phyloP scores from a whole-genome alignment of 2,329 filamentous ascomycete species.

The Sclerotinia sclerotiorum region DNA sequence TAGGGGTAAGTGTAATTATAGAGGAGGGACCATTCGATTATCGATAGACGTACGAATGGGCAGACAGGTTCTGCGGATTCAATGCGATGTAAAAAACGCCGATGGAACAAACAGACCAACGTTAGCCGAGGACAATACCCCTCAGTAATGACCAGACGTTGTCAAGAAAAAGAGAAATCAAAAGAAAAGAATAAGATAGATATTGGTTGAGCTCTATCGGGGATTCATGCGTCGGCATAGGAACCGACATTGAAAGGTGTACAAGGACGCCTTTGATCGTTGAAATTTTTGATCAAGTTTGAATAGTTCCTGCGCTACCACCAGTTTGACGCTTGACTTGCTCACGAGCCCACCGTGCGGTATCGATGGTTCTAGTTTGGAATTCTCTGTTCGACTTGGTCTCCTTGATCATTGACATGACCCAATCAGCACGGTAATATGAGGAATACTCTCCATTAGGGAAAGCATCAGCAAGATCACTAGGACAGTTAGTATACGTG shows the following conservation, averaged over 20 bases:
- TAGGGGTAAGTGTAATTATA: conserved; percentile 1
- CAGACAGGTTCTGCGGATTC: conserved; percentile 19
- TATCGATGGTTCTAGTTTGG: conserved; percentile 80
- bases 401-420: conserved; percentile 87
- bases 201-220: conserved; percentile 33
- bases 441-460: conserved; percentile 82
- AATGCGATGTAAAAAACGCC: conserved; percentile 9
- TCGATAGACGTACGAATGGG: conserved; percentile 4
- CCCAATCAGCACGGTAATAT: conserved; percentile 87
- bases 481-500: conserved; percentile 43
- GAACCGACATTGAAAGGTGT: conserved; percentile 34
- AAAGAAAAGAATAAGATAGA: conserved; percentile 23
- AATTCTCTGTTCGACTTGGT: conserved; percentile 88
- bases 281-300: conserved; percentile 36
- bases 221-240: conserved; percentile 32
- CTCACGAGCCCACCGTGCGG: conserved; percentile 94
- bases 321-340: conserved; percentile 90
- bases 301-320: conserved; percentile 44
- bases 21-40: conserved; percentile 13
- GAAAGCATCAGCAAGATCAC: conserved; percentile 92
- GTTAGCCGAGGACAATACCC: conserved; percentile 42
- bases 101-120: conserved; percentile 21
- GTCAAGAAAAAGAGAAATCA: conserved; percentile 32
- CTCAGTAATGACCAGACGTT: conserved; percentile 36
- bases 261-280: conserved; percentile 28